Evolutionary conservation across 208 protist genomes (phyloP), one percentile per base, ranked within the genome.

Genomic region (Histomonas meleagridis): DNA sequence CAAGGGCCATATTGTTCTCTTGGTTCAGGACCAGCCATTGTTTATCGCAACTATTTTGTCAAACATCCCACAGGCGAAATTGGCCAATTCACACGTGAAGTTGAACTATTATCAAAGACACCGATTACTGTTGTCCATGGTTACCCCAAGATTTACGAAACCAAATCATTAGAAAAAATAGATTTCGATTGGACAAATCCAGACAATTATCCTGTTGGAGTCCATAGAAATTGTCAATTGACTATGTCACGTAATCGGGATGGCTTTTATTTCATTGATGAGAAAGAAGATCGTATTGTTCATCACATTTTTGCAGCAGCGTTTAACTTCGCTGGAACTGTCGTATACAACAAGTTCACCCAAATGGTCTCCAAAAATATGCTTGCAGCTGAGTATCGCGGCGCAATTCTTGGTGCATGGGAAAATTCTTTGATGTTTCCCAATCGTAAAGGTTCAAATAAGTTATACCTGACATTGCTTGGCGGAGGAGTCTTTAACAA

Each of bases 21-120:
- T n/a, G 32, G 40, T n/a, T 48, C 38, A n/a, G 70, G 70, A 12
- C 70, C 70, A 38, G 70, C 70, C 5, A 32, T 79, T n/a, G 7
- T 32, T n/a, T 79, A 79, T 51, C 12, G 70, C 16, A 79, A 79
- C n/a, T 79, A 79, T 51, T 79, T 79, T 65, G 60, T 65, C 12
- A 10, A 23, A 1, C 38, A 79, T 51, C 16, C 3, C 28, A 40
- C 14, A 38, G 16, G 40, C 5, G 70, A 9, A 2, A 40, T 28
- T 9, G 70, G 70, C 9, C 70, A 79, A 51, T 23, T 79, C 0
- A 79, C 48, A n/a, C 0, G n/a, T 12, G 12, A 40, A 51, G 1
- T 79, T n/a, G 18, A 79, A 32, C 51, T 79, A 79, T 32, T 79
- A 14, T 23, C 18, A n/a, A 18, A 18, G 0, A 51, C 40, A n/a